These are phyloP conservation scores for Cetraspora pellucida DNA, from an alignment of 192 early-diverging fungal species.

Conservation along the genomic window DNA sequence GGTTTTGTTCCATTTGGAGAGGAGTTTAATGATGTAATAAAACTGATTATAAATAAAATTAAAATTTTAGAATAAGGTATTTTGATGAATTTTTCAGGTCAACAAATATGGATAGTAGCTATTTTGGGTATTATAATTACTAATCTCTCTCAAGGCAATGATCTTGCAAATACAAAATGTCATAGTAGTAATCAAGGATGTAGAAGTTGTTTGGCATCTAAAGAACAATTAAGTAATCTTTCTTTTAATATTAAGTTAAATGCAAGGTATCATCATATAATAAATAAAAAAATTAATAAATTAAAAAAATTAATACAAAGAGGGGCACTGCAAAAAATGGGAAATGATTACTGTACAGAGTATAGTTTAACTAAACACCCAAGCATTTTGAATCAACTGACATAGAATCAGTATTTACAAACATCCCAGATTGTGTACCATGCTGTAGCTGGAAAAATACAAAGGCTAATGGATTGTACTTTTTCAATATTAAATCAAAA, in stretches of 20 bases:
- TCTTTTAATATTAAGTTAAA: background rate
- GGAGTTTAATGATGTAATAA: constrained; percentile 3
- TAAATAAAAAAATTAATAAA: constrained; percentile 2
- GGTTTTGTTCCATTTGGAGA: background rate
- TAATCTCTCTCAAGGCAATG: background rate
- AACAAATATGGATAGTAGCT: background rate
- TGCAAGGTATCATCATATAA: background rate
- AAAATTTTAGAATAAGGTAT: background rate
- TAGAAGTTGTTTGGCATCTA: background rate
- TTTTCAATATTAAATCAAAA: background rate
- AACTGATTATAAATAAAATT: background rate
- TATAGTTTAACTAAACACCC: background rate
- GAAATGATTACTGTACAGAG: background rate
- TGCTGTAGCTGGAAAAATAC: background rate
- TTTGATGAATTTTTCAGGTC: background rate
- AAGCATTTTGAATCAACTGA: background rate
- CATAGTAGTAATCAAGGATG: background rate
- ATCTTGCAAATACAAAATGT: background rate
- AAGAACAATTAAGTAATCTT: background rate
- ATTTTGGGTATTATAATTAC: background rate
- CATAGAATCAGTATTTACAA: background rate
- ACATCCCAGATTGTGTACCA: background rate
- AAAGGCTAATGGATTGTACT: background rate
- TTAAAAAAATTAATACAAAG: background rate
- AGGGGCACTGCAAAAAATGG: background rate